Evolutionary conservation across 2,329 filamentous ascomycete species (phyloP).

Genomic region (Aurifilum marmelostoma): DNA sequence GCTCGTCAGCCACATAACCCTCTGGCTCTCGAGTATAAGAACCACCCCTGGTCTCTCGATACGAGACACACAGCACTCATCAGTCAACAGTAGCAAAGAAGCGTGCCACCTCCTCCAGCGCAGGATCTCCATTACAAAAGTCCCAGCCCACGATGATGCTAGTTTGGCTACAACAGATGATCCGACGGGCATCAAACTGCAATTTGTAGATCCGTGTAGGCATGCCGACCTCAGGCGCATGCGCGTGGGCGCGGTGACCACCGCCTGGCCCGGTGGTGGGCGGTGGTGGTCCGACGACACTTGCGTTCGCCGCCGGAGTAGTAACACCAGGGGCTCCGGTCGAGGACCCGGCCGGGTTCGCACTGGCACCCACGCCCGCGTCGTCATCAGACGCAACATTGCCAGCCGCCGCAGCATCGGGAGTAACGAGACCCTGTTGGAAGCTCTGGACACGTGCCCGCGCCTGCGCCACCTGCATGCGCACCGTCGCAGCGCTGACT

Average conservation of each 20-base stretch:
- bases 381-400: constrained; percentile 24
- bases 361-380: constrained; percentile 8
- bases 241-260: constrained; percentile 44
- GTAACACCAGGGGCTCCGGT: constrained; percentile 10
- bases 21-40: no score
- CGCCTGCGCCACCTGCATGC: constrained; percentile 50
- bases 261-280: constrained; percentile 25
- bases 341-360: constrained; percentile 19
- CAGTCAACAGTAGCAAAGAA: constrained; percentile 72
- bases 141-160: constrained; percentile 96
- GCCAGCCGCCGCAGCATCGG: constrained; percentile 16
- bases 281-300: constrained; percentile 23
- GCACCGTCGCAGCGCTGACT: constrained; percentile 50
- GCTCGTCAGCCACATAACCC: neutral
- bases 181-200: constrained; percentile 90
- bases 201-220: constrained; percentile 84
- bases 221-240: constrained; percentile 49
- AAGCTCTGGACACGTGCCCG: constrained; percentile 35
- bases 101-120: constrained; percentile 74
- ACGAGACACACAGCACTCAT: neutral
- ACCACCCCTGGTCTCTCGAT: neutral
- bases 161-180: constrained; percentile 93
- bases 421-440: constrained; percentile 33
- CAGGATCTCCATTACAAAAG: constrained; percentile 84
- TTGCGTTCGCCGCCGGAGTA: neutral